These are phyloP conservation scores for Seminavis robusta DNA, from an alignment of 108 stramenopile genomes.

Conservation along the genomic window DNA sequence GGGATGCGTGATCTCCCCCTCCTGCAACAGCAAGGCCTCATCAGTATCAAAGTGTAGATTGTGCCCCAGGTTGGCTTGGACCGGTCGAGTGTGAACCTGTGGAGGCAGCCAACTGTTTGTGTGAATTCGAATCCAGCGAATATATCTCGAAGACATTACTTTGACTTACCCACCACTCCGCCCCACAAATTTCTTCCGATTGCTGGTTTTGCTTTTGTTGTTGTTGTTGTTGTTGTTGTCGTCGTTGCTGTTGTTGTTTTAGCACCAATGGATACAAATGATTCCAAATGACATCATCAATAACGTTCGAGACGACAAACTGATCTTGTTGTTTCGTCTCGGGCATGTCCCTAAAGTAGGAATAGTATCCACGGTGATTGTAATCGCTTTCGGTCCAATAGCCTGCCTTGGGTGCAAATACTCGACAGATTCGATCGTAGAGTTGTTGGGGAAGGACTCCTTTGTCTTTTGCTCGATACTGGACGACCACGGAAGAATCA, in stretches of 20 bases:
- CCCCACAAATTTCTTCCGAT: slow-evolving; percentile 51
- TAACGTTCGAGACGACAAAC: slow-evolving; percentile 44
- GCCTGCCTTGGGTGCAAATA: slow-evolving; percentile 62
- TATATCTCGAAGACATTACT: too few species aligned
- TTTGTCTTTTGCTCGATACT: background rate
- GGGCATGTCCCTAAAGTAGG: slow-evolving; percentile 61
- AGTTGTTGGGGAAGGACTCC: slow-evolving; percentile 48
- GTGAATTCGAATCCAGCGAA: too few species aligned
- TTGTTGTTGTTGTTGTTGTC: too few species aligned
- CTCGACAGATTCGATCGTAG: slow-evolving; percentile 46
- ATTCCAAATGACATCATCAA: slow-evolving; percentile 71
- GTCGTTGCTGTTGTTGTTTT: slow-evolving; percentile 19
- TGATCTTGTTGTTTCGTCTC: slow-evolving; percentile 6
- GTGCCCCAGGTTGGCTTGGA: slow-evolving; percentile 82
- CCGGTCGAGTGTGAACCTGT: slow-evolving; percentile 73
- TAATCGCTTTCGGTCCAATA: slow-evolving; percentile 82
- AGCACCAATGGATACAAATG: slow-evolving; percentile 66
- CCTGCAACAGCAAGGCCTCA: slow-evolving; percentile 60
- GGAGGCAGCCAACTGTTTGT: too few species aligned
- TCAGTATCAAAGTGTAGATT: slow-evolving; percentile 90
- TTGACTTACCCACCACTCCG: slow-evolving; percentile 93
- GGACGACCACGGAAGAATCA: background rate
- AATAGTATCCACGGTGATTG: slow-evolving; percentile 71
- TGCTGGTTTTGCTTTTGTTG: background rate
- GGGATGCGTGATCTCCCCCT: slow-evolving; percentile 73